phyloP scores from a whole-genome alignment of 495 filamentous ascomycete genomes.

The Cudoniella acicularis region DNA sequence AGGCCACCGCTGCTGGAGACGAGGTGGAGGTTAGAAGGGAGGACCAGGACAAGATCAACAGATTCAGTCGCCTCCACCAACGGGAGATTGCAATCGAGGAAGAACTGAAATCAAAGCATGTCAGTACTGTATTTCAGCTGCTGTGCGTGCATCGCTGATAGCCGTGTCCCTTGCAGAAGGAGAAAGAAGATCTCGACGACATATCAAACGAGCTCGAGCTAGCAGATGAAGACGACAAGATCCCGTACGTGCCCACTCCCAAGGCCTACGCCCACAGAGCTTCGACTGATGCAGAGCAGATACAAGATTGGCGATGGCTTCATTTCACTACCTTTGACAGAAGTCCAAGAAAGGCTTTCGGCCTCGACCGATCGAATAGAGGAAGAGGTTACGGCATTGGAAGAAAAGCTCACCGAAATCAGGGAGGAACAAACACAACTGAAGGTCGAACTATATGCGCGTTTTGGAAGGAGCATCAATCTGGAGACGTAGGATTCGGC shows the following conservation, averaged over 20 bases:
- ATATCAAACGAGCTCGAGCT: conserved; percentile 87
- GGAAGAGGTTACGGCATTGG: conserved; percentile 66
- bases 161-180: conserved; percentile 63
- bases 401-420: conserved; percentile 67
- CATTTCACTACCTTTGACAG: conserved; percentile 73
- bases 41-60: conserved; percentile 98
- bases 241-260: conserved; percentile 60
- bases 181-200: conserved; percentile 96
- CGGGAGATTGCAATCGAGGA: conserved; percentile 74
- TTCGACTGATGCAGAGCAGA: conserved; percentile 39
- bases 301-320: conserved; percentile 98
- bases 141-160: neutral
- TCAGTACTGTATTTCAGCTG: conserved; percentile 35
- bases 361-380: conserved; percentile 68
- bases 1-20: conserved; percentile 63
- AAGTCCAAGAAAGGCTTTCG: conserved; percentile 81
- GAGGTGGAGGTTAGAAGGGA: conserved; percentile 91
- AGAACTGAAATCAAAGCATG: conserved; percentile 77
- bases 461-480: conserved; percentile 94
- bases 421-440: conserved; percentile 83
- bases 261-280: neutral
- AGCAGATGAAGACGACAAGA: conserved; percentile 88
- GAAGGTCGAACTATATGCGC: conserved; percentile 87
- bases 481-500: conserved; percentile 63
- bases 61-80: conserved; percentile 92